Base-by-base conservation (phyloP, 2,329 filamentous ascomycete genomes). In the Ceratocystis papillata region DNA sequence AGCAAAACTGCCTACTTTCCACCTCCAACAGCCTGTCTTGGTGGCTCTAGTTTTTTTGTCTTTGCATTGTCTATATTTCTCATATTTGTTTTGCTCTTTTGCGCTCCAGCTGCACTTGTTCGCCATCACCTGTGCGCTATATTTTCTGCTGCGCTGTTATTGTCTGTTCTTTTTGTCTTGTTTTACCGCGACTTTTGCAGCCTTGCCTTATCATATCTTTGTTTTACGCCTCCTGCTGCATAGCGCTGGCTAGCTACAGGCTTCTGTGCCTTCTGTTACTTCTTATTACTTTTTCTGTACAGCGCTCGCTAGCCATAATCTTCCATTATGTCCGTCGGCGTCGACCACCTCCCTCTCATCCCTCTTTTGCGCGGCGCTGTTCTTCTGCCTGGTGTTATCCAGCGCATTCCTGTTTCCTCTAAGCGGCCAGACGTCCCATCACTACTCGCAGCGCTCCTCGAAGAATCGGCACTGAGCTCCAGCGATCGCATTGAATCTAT, bases 351-450 rank as follows among this genome's bases (percentile, higher is more conserved):
- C 44, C 89, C 93, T 59, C 78, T 97, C 71, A 87, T 97, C 70
- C 89, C 91, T 46, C 83, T 97, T 55, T 85, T 90, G 64, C 86
- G 87, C 72, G 88, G 87, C 70, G 83, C 85, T 69, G 88, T 96
- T 70, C 84, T 97, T 50, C 83, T 96, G 8, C 94, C 94, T 3
- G 90, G 91, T 69, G 85, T 92, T 66, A 86, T 92, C 63, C 83
- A 96, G 71, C 88, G 92, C 71, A 88, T 97, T 70, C 86, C 90
- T 65, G 87, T 96, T 64, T 85, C 87, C 50, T 86, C 81, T 46
- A 81, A 87, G 75, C 89, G 93, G 63, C 86, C 90, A 70, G 94
- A 97, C 76, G 87, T 97, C 70, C 87, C 90, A 64, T 89, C 93
- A 63, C 83, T 97, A 57, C 85, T 99, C 67, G 89, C 91, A 22